These are phyloP conservation scores for Citrus inodora DNA, from an alignment of 345 rosid species.

Conservation along the genomic window DNA sequence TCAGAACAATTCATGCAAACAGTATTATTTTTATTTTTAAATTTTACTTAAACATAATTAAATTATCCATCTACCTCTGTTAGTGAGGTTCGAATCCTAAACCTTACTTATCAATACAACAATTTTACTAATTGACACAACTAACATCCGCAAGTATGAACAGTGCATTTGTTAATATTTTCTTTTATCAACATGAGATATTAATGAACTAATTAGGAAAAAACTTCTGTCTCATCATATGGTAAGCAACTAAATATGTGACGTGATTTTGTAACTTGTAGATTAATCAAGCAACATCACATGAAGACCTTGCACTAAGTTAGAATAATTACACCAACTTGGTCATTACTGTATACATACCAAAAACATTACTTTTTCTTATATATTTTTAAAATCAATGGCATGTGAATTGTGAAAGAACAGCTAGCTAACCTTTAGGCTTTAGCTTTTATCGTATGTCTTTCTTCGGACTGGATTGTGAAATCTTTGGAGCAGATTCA, in stretches of 20 bases:
- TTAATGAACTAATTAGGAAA: no score
- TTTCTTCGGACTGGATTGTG: not conserved
- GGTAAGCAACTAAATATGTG: not conserved
- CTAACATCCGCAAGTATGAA: fast-evolving
- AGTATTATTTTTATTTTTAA: no score
- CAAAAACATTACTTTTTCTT: not conserved
- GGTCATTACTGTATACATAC: no score
- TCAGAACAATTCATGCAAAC: not conserved
- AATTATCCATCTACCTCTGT: no score
- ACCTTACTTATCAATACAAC: not conserved
- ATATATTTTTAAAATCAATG: not conserved
- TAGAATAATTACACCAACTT: not conserved
- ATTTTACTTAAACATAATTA: no score
- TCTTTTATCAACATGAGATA: no score
- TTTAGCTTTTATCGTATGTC: not conserved
- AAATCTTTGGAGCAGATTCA: not conserved
- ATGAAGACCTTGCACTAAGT: no score
- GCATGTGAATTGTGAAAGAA: not conserved
- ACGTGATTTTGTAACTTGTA: no score
- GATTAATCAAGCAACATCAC: no score
- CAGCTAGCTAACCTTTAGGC: not conserved
- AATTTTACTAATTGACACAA: no score
- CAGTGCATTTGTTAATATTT: no score
- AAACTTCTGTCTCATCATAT: not conserved
- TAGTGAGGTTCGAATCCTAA: no score